These are phyloP conservation scores for Myriosclerotinia curreyana DNA, from an alignment of 2,329 filamentous ascomycete genomes.

Conservation along the genomic window DNA sequence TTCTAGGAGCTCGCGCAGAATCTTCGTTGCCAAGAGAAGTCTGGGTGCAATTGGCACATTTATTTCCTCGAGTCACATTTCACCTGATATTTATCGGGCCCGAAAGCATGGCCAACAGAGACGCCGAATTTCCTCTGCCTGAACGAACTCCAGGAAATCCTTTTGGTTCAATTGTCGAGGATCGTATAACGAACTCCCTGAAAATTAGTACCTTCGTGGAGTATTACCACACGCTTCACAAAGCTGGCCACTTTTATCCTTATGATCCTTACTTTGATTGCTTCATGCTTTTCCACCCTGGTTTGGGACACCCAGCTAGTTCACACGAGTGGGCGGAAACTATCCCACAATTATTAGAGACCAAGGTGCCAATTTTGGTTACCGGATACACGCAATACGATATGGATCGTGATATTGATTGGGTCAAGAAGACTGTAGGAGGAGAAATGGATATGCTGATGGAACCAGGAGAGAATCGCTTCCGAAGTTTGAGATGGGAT, in stretches of 20 bases:
- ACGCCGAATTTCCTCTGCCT: conserved; percentile 88
- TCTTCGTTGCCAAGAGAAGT: conserved; percentile 91
- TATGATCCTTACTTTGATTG: conserved; percentile 99
- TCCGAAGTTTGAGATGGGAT: conserved; percentile 94
- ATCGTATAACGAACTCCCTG: conserved; percentile 80
- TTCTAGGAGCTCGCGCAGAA: conserved; percentile 93
- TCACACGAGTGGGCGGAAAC: conserved; percentile 94
- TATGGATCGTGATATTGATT: conserved; percentile 87
- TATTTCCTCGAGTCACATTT: conserved; percentile 89
- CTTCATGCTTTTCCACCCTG: conserved; percentile 95
- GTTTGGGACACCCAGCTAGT: conserved; percentile 88
- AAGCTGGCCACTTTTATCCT: conserved; percentile 84
- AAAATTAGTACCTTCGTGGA: conserved; percentile 98
- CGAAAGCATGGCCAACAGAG: conserved; percentile 91
- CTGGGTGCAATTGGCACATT: conserved; percentile 89
- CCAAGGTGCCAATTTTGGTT: conserved; percentile 89
- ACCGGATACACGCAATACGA: conserved; percentile 96
- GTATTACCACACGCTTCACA: conserved; percentile 95
- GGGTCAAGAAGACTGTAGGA: conserved; percentile 78
- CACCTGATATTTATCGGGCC: conserved; percentile 94
- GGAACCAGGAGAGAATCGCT: conserved; percentile 89
- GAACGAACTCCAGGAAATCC: conserved; percentile 81
- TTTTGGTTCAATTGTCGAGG: conserved; percentile 91
- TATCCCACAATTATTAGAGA: conserved; percentile 84
- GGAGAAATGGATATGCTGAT: conserved; percentile 92